phyloP scores from a whole-genome alignment of 345 rosid species.

The Eutrema yunnanense region DNA sequence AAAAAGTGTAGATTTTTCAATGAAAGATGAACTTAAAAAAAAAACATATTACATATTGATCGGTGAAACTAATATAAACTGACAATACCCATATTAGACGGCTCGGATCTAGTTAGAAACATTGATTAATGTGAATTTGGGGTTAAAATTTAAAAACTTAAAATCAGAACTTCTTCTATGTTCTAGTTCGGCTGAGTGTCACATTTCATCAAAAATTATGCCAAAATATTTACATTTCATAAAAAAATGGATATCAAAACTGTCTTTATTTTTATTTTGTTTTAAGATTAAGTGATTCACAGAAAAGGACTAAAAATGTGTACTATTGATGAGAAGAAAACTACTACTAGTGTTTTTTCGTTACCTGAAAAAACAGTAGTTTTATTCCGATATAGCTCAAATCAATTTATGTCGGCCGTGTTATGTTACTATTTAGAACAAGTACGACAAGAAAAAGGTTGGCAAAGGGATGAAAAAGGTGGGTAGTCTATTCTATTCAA shows the following conservation, averaged over 20 bases:
- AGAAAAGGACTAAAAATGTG: background rate
- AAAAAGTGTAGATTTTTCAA: background rate
- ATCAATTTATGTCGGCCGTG: conserved; percentile 24
- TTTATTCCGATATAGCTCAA: background rate
- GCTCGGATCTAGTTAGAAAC: no score
- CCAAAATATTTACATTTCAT: no score
- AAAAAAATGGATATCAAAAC: background rate
- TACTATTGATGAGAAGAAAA: background rate
- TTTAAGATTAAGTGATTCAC: background rate
- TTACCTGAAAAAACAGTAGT: background rate
- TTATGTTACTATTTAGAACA: conserved; percentile 5
- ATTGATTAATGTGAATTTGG: background rate
- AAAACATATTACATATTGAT: background rate
- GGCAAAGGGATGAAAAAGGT: background rate
- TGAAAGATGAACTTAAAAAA: background rate
- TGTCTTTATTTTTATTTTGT: background rate
- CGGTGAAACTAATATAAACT: no score
- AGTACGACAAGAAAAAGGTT: conserved; percentile 18
- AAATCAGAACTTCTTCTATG: background rate
- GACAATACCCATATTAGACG: no score
- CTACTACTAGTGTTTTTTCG: background rate
- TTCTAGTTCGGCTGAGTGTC: background rate
- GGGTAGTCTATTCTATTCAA: conserved; percentile 24
- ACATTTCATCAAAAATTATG: background rate
- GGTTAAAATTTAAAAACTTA: background rate